phyloP scores from a whole-genome alignment of 2,329 filamentous ascomycete species.

The Teratosphaeriaceae sp. region DNA sequence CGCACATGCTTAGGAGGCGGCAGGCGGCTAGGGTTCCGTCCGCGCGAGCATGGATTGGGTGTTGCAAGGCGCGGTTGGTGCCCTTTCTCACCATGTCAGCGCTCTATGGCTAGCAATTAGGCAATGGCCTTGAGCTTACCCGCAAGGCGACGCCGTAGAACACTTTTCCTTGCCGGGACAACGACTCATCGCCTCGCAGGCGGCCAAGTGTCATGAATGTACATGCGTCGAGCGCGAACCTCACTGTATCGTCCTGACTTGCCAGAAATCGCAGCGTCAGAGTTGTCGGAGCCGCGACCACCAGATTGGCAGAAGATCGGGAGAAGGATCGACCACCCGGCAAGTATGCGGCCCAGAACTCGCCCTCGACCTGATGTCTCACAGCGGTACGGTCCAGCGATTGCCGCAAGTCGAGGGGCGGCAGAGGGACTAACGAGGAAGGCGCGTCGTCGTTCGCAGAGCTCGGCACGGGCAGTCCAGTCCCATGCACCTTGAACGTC shows the following conservation, averaged over 20 bases:
- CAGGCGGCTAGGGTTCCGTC: background rate
- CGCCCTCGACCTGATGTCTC: background rate
- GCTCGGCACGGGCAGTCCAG: too few species aligned
- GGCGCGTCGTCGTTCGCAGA: background rate
- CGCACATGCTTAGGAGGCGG: background rate
- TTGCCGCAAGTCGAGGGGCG: background rate
- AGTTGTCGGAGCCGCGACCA: background rate
- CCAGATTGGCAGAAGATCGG: background rate
- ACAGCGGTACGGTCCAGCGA: background rate
- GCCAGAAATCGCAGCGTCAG: background rate
- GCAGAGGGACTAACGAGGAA: background rate
- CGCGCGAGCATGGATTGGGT: background rate
- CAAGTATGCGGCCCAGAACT: constrained; percentile 1
- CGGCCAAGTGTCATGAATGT: background rate
- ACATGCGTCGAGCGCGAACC: background rate
- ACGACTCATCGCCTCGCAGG: background rate
- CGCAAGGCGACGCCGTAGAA: background rate
- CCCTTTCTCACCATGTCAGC: too few species aligned
- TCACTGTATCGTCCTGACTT: background rate
- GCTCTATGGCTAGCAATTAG: too few species aligned
- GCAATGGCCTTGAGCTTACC: too few species aligned
- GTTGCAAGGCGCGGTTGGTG: background rate
- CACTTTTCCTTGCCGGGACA: background rate
- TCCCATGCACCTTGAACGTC: background rate
- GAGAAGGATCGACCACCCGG: background rate